Conservation (phyloP, 1,284 basidiomycete genomes). For the Cutaneotrichosporon sp. region DNA sequence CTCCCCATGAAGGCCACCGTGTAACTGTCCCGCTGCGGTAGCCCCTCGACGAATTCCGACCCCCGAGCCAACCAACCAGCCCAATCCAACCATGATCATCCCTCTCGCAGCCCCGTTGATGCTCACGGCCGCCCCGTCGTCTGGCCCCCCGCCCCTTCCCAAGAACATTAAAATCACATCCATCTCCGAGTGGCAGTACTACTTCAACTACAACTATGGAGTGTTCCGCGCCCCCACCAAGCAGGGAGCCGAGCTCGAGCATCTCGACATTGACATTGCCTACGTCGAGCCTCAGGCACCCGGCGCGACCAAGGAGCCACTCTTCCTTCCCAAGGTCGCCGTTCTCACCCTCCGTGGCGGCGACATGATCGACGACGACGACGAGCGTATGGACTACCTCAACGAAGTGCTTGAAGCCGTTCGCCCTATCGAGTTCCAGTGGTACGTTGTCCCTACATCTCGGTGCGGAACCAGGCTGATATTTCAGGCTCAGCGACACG, state of each 20-base stretch:
- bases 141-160: background rate
- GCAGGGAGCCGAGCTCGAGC: background rate
- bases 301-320: background rate
- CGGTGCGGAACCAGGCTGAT: background rate
- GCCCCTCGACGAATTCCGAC: background rate
- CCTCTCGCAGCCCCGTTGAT: slow-evolving; percentile 8
- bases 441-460: background rate
- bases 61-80: background rate
- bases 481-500: background rate
- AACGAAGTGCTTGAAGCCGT: slow-evolving; percentile 6
- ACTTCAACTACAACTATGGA: slow-evolving; percentile 5
- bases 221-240: background rate
- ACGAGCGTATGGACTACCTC: slow-evolving; percentile 4
- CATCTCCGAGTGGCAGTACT: slow-evolving; percentile 7
- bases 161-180: slow-evolving; percentile 2
- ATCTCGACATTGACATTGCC: slow-evolving; percentile 11
- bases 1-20: background rate
- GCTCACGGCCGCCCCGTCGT: slow-evolving; percentile 5
- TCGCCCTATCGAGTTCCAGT: slow-evolving; percentile 2
- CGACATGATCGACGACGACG: slow-evolving; percentile 10
- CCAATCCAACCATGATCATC: background rate
- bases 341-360: slow-evolving; percentile 6
- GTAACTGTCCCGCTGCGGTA: background rate
- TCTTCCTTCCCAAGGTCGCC: slow-evolving; percentile 4
- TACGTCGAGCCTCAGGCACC: slow-evolving; percentile 4